phyloP scores from a whole-genome alignment of 1,284 basidiomycete species.

The Heterobasidion occidentale region DNA sequence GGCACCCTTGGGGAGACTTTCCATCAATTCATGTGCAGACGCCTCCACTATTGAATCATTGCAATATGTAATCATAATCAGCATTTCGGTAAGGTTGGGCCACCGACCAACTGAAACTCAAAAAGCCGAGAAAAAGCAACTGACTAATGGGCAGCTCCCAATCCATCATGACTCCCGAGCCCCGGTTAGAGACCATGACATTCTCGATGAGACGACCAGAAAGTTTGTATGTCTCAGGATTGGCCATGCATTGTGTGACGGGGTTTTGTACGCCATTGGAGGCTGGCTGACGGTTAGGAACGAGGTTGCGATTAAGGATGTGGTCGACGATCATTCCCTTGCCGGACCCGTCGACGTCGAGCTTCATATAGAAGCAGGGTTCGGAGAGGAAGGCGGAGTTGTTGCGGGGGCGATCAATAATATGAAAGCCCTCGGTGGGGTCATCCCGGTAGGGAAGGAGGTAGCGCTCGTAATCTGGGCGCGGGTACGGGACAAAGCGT shows the following conservation, averaged over 20 bases:
- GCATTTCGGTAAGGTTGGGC: not conserved
- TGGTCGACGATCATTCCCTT: not conserved
- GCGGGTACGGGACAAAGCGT: not conserved
- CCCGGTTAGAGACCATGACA: not conserved
- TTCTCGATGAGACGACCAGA: not conserved
- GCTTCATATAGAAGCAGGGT: not conserved
- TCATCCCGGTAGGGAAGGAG: not conserved
- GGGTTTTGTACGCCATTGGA: too few relatives aligned
- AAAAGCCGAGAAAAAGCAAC: not conserved
- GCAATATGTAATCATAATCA: not conserved
- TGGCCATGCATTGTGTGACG: too few relatives aligned
- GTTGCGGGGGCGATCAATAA: not conserved
- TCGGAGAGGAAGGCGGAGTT: not conserved
- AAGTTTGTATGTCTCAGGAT: not conserved
- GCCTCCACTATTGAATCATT: slow-evolving; percentile 1
- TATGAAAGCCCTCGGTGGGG: not conserved
- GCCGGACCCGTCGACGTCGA: not conserved
- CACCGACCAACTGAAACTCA: not conserved
- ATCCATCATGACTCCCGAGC: not conserved
- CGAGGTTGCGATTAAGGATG: not conserved
- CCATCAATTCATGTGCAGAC: not conserved
- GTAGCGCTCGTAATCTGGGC: not conserved
- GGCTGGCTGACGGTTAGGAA: too few relatives aligned
- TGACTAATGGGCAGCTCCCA: not conserved
- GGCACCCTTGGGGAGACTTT: not conserved